Percentiles rank a stretch among this genome's conserved stretches.
phyloP scores from a whole-genome alignment of 495 filamentous ascomycete species.

The Staphylotrichum longicolle region DNA sequence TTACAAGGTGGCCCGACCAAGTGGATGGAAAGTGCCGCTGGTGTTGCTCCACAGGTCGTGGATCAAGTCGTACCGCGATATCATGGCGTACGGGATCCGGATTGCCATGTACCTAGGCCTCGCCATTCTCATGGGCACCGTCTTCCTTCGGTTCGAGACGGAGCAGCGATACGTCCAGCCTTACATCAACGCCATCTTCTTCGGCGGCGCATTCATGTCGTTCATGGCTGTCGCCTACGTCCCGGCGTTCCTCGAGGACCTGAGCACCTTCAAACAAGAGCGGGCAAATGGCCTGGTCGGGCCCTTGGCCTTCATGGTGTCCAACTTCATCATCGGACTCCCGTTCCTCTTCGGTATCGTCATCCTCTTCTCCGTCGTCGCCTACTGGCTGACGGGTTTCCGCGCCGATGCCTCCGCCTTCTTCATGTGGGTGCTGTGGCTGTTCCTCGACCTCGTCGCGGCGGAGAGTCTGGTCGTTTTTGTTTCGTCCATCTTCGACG shows the following conservation, averaged over 20 bases:
- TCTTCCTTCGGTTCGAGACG: not conserved
- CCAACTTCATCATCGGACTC: not conserved
- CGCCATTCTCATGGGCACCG: not conserved
- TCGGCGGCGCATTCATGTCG: not conserved
- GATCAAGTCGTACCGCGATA: constrained; percentile 1
- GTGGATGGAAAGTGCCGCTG: not conserved
- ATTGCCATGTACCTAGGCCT: not conserved
- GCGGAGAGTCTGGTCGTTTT: not conserved
- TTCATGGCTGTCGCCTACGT: not conserved
- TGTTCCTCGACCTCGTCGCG: not conserved
- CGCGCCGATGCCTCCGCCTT: not conserved
- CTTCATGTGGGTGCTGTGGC: not conserved
- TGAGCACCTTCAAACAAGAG: not conserved
- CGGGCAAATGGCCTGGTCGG: not conserved
- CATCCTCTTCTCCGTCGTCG: not conserved
- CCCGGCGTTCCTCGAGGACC: constrained; percentile 2
- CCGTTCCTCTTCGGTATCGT: not conserved
- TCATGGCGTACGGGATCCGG: not conserved
- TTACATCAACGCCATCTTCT: not conserved
- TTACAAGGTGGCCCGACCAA: no score
- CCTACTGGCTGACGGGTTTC: not conserved
- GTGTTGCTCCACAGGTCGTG: not conserved
- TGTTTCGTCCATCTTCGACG: not conserved
- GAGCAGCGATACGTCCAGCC: not conserved
- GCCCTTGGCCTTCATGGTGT: not conserved